These are phyloP conservation scores for Tremella fuciformis DNA, from an alignment of 768 basidiomycete species.

Conservation along the genomic window DNA sequence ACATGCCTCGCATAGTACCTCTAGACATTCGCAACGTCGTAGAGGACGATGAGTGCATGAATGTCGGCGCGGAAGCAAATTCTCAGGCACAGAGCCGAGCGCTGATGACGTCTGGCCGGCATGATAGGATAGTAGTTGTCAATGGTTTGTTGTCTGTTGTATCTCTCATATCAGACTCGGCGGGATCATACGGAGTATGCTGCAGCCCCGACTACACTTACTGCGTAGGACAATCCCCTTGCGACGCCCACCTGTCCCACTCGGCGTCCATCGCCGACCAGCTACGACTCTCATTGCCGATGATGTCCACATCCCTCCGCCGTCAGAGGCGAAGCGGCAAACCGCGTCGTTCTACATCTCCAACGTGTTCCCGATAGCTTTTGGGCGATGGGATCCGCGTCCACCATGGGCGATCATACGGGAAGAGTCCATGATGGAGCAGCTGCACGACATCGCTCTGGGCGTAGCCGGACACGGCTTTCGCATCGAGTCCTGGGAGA, in stretches of 20 bases:
- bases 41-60: too few relatives aligned
- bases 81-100: too few relatives aligned
- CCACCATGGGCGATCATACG: conserved; percentile 31
- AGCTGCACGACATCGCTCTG: conserved; percentile 44
- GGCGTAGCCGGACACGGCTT: conserved; percentile 33
- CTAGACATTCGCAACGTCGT: too few relatives aligned
- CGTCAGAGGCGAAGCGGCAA: conserved; percentile 19
- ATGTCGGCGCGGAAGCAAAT: too few relatives aligned
- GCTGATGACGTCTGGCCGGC: too few relatives aligned
- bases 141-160: not conserved
- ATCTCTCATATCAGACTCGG: not conserved
- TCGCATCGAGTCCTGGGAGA: conserved; percentile 46
- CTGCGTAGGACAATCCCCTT: too few relatives aligned
- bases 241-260: not conserved
- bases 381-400: conserved; percentile 43
- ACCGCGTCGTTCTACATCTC: conserved; percentile 49
- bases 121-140: not conserved
- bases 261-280: not conserved
- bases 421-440: conserved; percentile 45
- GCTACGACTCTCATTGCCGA: conserved; percentile 12
- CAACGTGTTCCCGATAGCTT: conserved; percentile 46
- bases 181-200: too few relatives aligned
- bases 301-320: not conserved
- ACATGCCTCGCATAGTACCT: too few relatives aligned
- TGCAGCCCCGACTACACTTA: too few relatives aligned